Evolutionary conservation across 805 yeast genomes (phyloP), one percentile per base, ranked within the genome.

Genomic region (Wickerhamomyces alni): DNA sequence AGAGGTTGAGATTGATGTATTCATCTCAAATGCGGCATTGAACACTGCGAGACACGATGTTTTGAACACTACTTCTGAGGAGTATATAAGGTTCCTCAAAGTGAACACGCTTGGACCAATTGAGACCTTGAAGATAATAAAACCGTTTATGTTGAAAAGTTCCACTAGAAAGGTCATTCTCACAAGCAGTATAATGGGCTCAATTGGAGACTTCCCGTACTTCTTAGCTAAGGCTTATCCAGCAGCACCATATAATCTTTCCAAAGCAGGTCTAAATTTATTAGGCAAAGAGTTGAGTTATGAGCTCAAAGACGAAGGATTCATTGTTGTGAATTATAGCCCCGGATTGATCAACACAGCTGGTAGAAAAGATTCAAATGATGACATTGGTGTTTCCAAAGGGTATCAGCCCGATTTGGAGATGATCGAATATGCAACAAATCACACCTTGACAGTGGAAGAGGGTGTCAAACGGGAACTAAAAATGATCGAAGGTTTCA

Each of bases 251-350:
- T 66, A 66, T 41, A 62, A 61, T 13, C 52, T 55, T 7, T 65
- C 71, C 7, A 67, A 68, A 43, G 62, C 66, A 3, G 66, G 65
- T 1, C 36, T 63, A 17, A 65, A 64, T 48, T 48, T 48, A 39
- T 16, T 55, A 11, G 50, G 52, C 21, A 58, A 49, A 33, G 46
- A 46, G 22, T 39, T 65, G 26, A 47, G 58, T 21, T 35, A 44
- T 37, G 66, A 62, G 22, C 35, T 54, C 26, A 44, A 37, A 5
- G 37, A 33, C 5, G 61, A 62, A 17, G 53, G 47, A 1, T 55
- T 54, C 48, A 54, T 48, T 5, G 57, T 60, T 16, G 35, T 55
- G 10, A 51, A 57, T 8, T 40, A 58, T 22, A 55, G 54, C 33
- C 66, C 67, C 9, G 61, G 61, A 2, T 30, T 54, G 31, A 48